Evolutionary conservation across 345 rosid genomes (phyloP).

Genomic region (Erodium maritimum): DNA sequence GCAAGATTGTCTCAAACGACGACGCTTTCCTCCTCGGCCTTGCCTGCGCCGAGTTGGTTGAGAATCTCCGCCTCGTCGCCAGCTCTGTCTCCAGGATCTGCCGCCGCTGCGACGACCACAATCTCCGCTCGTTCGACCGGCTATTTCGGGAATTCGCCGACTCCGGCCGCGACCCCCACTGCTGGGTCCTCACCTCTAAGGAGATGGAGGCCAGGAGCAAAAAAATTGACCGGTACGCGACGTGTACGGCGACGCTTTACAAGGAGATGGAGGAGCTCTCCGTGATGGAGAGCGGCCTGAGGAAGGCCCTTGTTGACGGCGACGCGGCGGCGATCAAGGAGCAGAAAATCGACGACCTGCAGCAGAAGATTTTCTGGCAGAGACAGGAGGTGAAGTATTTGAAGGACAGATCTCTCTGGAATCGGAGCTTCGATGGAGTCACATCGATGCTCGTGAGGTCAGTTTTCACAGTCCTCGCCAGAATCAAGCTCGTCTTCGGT

Average conservation of each 20-base stretch:
- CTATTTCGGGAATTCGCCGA: slow-evolving; percentile 54
- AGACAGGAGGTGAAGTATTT: slow-evolving; percentile 70
- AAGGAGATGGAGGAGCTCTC: slow-evolving; percentile 82
- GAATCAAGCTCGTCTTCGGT: slow-evolving; percentile 67
- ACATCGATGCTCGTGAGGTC: slow-evolving; percentile 48
- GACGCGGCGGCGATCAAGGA: slow-evolving; percentile 13
- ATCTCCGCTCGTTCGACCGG: slow-evolving; percentile 38
- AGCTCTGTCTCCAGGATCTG: slow-evolving; percentile 47
- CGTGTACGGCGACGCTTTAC: slow-evolving; percentile 49
- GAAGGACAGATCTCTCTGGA: slow-evolving; percentile 80
- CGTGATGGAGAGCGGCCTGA: slow-evolving; percentile 35
- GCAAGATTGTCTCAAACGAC: slow-evolving; percentile 69
- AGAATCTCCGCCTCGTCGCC: slow-evolving; percentile 44
- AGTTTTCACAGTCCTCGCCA: slow-evolving; percentile 56
- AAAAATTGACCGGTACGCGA: slow-evolving; percentile 68
- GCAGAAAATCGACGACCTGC: slow-evolving; percentile 58
- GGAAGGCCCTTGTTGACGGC: slow-evolving; percentile 18
- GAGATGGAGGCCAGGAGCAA: slow-evolving; percentile 57
- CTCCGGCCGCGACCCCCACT: slow-evolving; percentile 44
- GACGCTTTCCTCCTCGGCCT: slow-evolving; percentile 71
- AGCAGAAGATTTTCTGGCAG: slow-evolving; percentile 51
- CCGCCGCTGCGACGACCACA: slow-evolving; percentile 34
- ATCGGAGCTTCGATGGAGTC: slow-evolving; percentile 57
- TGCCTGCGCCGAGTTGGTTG: slow-evolving; percentile 70
- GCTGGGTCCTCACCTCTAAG: slow-evolving; percentile 48